Percentiles rank a stretch among this genome's conserved stretches.
phyloP scores from a whole-genome alignment of 352 stramenopile species.

The Pythium guiyangense region DNA sequence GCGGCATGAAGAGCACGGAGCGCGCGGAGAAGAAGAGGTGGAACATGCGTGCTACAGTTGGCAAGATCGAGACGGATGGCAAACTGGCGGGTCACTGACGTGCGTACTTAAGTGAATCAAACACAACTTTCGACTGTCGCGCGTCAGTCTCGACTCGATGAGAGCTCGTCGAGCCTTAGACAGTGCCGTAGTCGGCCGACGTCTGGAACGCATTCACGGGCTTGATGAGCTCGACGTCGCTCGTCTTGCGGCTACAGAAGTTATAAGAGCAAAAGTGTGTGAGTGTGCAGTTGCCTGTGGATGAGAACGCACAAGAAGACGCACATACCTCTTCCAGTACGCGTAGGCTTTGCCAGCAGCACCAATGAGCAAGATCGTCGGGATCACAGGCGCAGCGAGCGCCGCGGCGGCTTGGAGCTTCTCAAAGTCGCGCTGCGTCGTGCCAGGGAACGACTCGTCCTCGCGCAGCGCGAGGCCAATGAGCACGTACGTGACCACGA shows the following conservation, averaged over 20 bases:
- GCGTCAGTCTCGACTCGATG: not conserved
- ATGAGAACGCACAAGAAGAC: constrained; percentile 5
- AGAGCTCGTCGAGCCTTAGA: constrained; percentile 15
- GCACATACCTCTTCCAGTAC: constrained; percentile 48
- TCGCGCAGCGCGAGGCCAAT: constrained; percentile 36
- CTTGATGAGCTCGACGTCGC: constrained; percentile 42
- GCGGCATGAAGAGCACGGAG: constrained; percentile 13
- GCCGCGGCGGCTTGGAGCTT: constrained; percentile 43
- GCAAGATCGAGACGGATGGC: too few relatives aligned
- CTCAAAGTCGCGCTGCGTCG: constrained; percentile 36
- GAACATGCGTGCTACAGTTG: constrained; percentile 9
- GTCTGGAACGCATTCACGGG: constrained; percentile 33
- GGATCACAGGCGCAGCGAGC: constrained; percentile 41
- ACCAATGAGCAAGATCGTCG: constrained; percentile 37
- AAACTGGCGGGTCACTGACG: not conserved
- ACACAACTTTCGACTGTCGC: not conserved
- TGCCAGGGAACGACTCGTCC: constrained; percentile 24
- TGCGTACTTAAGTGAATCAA: too few relatives aligned
- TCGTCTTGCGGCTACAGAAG: constrained; percentile 13
- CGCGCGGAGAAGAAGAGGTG: constrained; percentile 8
- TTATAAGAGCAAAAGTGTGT: not conserved
- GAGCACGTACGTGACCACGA: constrained; percentile 44
- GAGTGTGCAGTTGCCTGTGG: not conserved
- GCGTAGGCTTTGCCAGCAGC: constrained; percentile 37
- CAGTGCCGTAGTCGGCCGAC: constrained; percentile 43